These are phyloP conservation scores for Phymatotrichopsis omnivora DNA, from an alignment of 2,329 filamentous ascomycete species.

Conservation along the genomic window DNA sequence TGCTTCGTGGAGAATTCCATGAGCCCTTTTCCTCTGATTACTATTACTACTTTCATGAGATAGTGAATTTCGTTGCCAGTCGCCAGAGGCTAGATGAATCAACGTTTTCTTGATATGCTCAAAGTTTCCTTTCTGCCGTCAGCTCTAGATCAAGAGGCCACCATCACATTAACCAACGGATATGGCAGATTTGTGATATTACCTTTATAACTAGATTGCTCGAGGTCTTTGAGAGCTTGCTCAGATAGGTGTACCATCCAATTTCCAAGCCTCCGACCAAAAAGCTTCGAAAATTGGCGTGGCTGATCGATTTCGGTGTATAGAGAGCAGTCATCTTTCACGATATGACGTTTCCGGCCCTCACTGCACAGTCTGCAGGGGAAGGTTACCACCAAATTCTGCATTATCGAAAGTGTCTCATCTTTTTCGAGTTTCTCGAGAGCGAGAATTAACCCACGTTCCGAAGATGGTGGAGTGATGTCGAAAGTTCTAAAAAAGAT, in stretches of 20 bases:
- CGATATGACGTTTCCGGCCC: background rate
- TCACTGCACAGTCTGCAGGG: constrained; percentile 1
- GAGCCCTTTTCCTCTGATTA: background rate
- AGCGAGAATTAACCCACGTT: background rate
- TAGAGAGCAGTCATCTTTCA: background rate
- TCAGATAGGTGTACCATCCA: constrained; percentile 5
- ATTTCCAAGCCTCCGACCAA: constrained; percentile 2
- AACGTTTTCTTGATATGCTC: constrained; percentile 3
- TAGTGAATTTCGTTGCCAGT: constrained; percentile 8
- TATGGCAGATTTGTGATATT: background rate
- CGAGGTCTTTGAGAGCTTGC: constrained; percentile 7
- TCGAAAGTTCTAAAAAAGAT: constrained; percentile 3
- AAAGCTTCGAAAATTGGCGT: constrained; percentile 5
- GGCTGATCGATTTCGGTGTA: background rate
- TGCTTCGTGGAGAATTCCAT: constrained; percentile 4
- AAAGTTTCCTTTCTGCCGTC: constrained; percentile 8
- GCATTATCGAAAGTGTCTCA: constrained; percentile 5
- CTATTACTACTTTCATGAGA: background rate
- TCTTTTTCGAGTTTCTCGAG: constrained; percentile 2
- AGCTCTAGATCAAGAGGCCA: background rate
- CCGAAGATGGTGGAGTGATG: background rate
- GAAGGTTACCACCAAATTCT: constrained; percentile 5
- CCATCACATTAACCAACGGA: background rate
- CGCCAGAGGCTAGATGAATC: constrained; percentile 11
- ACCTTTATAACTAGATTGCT: constrained; percentile 6